Evolutionary conservation across 2,329 filamentous ascomycete species (phyloP), one percentile per base, ranked within the genome.

Genomic region (Fusarium brevicatenulatum): DNA sequence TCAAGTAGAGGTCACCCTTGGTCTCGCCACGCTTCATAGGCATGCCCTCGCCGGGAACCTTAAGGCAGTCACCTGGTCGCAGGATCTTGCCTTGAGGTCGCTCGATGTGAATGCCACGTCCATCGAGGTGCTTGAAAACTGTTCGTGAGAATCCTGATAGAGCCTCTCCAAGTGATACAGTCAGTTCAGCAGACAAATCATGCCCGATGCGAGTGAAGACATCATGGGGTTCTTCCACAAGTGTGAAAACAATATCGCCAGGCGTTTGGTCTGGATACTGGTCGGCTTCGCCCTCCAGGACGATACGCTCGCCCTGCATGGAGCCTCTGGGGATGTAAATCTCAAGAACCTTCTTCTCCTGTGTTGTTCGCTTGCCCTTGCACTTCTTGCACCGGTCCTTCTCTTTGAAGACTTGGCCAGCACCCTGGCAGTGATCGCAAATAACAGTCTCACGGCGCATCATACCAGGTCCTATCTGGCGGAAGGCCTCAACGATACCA

Each of bases 341-440:
- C 84, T 99, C 96, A 68, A 99, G 87, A 7, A 95, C 93, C 85
- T 98, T 99, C 83, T 93, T 96, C 83, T 96, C 93, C 78, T 95
- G 92, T 49, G 91, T 90, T 19, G 94, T 95, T 71, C 94, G 90
- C 82, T 93, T 93, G 79, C 96, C 96, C 85, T 98, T 98, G 90
- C 96, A 99, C 86, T 96, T 98, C 88, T 97, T 97, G 87, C 96
- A 99, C 80, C 94, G 94, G 80, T 99, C 96, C 86, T 98, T 98
- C 80, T 97, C 94, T 82, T 95, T 95, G 85, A 91, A 97, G 79
- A 95, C 91, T 79, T 91, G 91, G 10, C 96, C 96, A n/a, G 91
- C 89, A 39, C 95, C 95, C 68, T 91, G 88, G 83, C 96, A 99
- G 78, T 92, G 91, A 77, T 92, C 91, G 82, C 96, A 99, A 40